These are phyloP conservation scores for Gloeophyllum trabeum DNA, from an alignment of 768 basidiomycete genomes.

Conservation along the genomic window DNA sequence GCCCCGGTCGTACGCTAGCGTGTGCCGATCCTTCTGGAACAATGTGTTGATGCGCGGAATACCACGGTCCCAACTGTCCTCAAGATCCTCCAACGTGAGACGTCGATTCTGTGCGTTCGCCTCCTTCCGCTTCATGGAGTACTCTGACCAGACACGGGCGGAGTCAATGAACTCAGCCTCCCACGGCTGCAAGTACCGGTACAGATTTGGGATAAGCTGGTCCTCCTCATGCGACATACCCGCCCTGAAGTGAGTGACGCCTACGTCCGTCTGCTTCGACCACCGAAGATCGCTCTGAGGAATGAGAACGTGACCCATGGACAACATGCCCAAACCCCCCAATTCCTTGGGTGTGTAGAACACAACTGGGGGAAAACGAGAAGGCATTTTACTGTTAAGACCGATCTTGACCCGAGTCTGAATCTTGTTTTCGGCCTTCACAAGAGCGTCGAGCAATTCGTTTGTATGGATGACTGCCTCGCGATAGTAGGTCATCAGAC, in stretches of 20 bases:
- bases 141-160: slow-evolving; percentile 98
- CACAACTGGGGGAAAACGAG: slow-evolving; percentile 93
- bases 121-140: slow-evolving; percentile 98
- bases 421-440: slow-evolving; percentile 99
- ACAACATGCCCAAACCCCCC: slow-evolving; percentile 97
- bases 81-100: slow-evolving; percentile 92
- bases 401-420: slow-evolving; percentile 99
- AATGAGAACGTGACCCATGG: slow-evolving; percentile 98
- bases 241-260: slow-evolving; percentile 98
- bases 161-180: slow-evolving; percentile 97
- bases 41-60: slow-evolving; percentile 98
- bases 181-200: slow-evolving; percentile 96
- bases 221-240: slow-evolving; percentile 97
- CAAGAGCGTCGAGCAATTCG: slow-evolving; percentile 88
- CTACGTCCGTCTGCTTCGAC: slow-evolving; percentile 97
- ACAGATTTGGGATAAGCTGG: slow-evolving; percentile 93
- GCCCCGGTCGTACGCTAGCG: slow-evolving; percentile 95
- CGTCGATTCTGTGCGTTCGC: slow-evolving; percentile 98
- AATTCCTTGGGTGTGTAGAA: slow-evolving; percentile 98
- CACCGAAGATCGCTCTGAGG: slow-evolving; percentile 96
- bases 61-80: slow-evolving; percentile 98
- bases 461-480: slow-evolving; percentile 97
- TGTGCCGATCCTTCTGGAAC: slow-evolving; percentile 98
- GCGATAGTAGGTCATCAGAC: slow-evolving; percentile 96
- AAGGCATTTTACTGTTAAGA: slow-evolving; percentile 99